Conservation (phyloP, 805 yeast species). For the Kluyveromyces nonfermentans region DNA sequence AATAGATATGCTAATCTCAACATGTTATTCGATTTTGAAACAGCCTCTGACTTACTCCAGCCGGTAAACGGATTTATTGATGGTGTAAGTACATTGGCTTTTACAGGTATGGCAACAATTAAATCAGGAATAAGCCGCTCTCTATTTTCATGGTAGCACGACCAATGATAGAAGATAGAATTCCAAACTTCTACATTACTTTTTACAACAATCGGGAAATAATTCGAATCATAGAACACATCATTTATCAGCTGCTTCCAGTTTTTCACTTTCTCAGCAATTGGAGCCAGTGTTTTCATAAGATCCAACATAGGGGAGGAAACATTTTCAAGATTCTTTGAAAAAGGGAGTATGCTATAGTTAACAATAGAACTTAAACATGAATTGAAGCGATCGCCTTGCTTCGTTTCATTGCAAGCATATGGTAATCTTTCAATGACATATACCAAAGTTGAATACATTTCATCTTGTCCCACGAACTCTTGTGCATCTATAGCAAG, state of each 20-base stretch:
- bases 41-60: constrained; percentile 64
- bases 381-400: constrained; percentile 45
- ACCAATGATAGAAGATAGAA: constrained; percentile 52
- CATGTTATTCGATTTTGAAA: constrained; percentile 42
- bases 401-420: constrained; percentile 18
- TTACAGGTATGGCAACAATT: constrained; percentile 23
- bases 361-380: constrained; percentile 44
- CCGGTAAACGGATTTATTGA: constrained; percentile 46
- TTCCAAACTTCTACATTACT: constrained; percentile 37
- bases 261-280: constrained; percentile 33
- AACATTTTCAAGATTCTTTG: constrained; percentile 31
- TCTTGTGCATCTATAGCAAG: constrained; percentile 17
- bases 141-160: constrained; percentile 41
- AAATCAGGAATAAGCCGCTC: constrained; percentile 35
- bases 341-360: constrained; percentile 43
- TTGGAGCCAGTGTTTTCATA: constrained; percentile 26
- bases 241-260: constrained; percentile 66
- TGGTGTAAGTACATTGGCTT: constrained; percentile 40
- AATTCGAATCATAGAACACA: constrained; percentile 43
- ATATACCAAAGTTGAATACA: constrained; percentile 10
- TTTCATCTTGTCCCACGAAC: constrained; percentile 8
- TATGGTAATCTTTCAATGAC: constrained; percentile 14
- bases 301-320: constrained; percentile 38
- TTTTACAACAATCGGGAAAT: constrained; percentile 8
- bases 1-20: constrained; percentile 57